A percentile compares a stretch with the other conserved stretches of the same genome.
These are phyloP conservation scores for Leccinum rimulosum DNA, from an alignment of 768 basidiomycete species.

Conservation along the genomic window DNA sequence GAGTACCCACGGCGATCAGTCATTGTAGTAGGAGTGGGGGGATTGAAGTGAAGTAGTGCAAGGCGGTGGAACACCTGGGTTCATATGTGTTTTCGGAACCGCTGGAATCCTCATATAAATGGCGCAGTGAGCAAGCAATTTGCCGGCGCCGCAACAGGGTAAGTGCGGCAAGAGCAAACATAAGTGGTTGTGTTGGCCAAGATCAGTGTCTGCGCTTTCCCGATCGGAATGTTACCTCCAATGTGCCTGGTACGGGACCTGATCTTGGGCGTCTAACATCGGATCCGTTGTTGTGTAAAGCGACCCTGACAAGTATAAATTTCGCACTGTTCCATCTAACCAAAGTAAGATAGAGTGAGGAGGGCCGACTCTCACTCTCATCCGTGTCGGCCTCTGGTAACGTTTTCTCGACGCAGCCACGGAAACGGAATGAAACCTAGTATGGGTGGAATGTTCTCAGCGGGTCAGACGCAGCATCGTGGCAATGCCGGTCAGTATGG, in stretches of 20 bases:
- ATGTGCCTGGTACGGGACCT: conserved; percentile 34
- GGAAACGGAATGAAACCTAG: conserved; percentile 18
- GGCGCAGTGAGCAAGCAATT: conserved; percentile 25
- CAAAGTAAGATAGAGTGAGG: conserved; percentile 30
- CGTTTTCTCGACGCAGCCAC: conserved; percentile 18
- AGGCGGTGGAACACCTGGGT: conserved; percentile 19
- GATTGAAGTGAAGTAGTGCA: conserved; percentile 3
- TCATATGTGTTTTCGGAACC: conserved; percentile 37
- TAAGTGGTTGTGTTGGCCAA: conserved; percentile 25
- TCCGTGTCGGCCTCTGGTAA: conserved; percentile 10
- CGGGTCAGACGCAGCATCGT: conserved; percentile 12
- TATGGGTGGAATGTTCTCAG: conserved; percentile 18
- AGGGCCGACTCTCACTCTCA: conserved; percentile 16
- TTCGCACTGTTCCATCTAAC: conserved; percentile 23
- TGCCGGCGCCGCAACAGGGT: conserved; percentile 34
- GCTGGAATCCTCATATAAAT: conserved; percentile 26
- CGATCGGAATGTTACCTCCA: conserved; percentile 22
- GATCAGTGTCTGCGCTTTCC: conserved; percentile 28
- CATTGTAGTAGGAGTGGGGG: conserved; percentile 20
- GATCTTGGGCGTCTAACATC: conserved; percentile 24
- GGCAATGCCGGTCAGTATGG: conserved; percentile 22
- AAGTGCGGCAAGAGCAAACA: conserved; percentile 30
- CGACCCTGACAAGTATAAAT: conserved; percentile 27
- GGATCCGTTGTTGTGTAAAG: conserved; percentile 12
- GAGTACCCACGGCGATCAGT: conserved; percentile 31